Evolutionary conservation across 2,329 filamentous ascomycete genomes (phyloP).

Genomic region (Fusarium bulbicola): DNA sequence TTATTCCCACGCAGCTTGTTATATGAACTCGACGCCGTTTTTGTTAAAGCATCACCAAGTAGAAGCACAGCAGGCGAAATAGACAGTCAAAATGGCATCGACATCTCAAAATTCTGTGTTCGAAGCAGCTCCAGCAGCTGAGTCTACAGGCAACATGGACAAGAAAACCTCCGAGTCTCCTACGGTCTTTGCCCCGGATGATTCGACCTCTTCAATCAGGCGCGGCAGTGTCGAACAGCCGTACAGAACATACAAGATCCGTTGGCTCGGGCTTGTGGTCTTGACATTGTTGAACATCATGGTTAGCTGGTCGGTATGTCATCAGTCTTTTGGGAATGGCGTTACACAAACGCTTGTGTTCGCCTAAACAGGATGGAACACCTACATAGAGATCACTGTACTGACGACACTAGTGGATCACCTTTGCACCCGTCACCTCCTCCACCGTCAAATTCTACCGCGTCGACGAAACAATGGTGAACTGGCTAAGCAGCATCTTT

Average conservation of each 20-base stretch:
- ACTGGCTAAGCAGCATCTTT: neutral
- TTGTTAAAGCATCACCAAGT: fast-evolving
- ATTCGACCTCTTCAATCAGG: neutral
- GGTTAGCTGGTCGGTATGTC: neutral
- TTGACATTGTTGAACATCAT: neutral
- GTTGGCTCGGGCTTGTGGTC: neutral
- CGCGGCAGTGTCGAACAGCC: neutral
- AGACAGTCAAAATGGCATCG: neutral
- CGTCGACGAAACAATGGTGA: neutral
- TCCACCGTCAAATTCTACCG: neutral
- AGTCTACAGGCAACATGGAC: fast-evolving
- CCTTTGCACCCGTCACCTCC: neutral
- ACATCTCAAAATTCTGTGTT: neutral
- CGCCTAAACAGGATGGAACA: fast-evolving
- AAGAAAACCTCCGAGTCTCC: neutral
- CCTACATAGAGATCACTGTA: fast-evolving
- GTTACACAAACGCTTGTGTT: neutral
- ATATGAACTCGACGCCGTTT: no score
- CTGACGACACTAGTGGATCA: neutral
- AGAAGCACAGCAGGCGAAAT: fast-evolving
- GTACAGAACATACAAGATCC: neutral
- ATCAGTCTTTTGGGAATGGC: neutral
- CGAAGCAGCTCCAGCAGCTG: neutral
- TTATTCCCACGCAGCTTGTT: fast-evolving
- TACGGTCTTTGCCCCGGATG: fast-evolving